These are phyloP conservation scores for Chlorella sorokiniana DNA, from an alignment of 139 green algal species.

Conservation along the genomic window DNA sequence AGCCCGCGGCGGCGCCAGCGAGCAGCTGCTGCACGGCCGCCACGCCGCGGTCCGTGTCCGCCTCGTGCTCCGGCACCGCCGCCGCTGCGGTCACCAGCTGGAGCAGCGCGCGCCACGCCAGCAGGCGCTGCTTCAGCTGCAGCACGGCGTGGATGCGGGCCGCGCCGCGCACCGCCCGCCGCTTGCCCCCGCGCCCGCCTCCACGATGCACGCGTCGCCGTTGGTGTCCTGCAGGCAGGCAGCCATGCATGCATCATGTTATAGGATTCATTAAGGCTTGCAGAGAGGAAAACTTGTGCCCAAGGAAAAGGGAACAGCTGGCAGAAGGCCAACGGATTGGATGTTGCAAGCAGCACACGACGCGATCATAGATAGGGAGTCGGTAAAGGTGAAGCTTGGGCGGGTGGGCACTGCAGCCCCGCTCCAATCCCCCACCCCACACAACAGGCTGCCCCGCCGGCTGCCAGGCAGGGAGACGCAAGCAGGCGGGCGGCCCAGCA, in stretches of 20 bases:
- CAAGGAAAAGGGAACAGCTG: neutral
- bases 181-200: neutral
- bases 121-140: slow-evolving; percentile 13
- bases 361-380: no score
- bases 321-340: no score
- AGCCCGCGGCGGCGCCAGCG: neutral
- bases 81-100: neutral
- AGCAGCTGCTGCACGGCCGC: slow-evolving; percentile 12
- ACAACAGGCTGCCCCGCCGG: neutral
- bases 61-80: neutral
- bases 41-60: slow-evolving; percentile 9
- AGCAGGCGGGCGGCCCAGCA: neutral
- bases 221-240: slow-evolving; percentile 27
- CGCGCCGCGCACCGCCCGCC: slow-evolving; percentile 3
- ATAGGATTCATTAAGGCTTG: no score
- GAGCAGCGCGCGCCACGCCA: slow-evolving; percentile 5
- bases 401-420: no score
- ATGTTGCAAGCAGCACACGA: no score
- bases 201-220: slow-evolving; percentile 28
- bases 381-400: no score
- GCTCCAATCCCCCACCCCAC: neutral
- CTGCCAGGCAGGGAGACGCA: neutral
- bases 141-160: slow-evolving; percentile 15
- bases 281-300: no score
- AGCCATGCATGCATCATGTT: neutral